Conservation (phyloP, 2,329 filamentous ascomycete species). For the Fusarium sp. region DNA sequence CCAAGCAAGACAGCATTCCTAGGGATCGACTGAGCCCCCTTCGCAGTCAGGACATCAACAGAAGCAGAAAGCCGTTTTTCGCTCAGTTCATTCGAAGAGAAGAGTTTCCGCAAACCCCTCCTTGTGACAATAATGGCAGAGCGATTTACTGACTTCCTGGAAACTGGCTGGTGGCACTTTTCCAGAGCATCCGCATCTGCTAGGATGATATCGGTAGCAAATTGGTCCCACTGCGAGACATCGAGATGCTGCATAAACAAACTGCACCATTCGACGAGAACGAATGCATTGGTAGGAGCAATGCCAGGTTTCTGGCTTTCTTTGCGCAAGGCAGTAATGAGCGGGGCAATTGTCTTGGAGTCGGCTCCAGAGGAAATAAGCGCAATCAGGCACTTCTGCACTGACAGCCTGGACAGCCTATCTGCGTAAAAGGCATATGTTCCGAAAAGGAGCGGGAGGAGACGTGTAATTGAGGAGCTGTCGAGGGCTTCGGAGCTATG, state of each 20-base stretch:
- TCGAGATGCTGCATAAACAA: conserved; percentile 77
- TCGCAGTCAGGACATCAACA: conserved; percentile 74
- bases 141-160: conserved; percentile 71
- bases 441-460: conserved; percentile 81
- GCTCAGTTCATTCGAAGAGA: conserved; percentile 65
- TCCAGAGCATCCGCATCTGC: conserved; percentile 80
- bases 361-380: conserved; percentile 69
- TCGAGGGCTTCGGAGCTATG: conserved; percentile 53
- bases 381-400: conserved; percentile 79
- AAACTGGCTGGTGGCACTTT: conserved; percentile 73
- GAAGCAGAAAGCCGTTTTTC: conserved; percentile 70
- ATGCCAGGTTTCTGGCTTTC: conserved; percentile 83
- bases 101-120: conserved; percentile 79
- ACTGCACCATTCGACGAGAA: conserved; percentile 90
- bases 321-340: conserved; percentile 72
- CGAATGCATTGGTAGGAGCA: conserved; percentile 83
- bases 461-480: conserved; percentile 57
- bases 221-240: conserved; percentile 69
- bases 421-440: conserved; percentile 91
- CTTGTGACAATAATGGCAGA: conserved; percentile 82
- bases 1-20: conserved; percentile 83
- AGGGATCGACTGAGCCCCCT: conserved; percentile 69
- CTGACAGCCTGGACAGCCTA: conserved; percentile 81
- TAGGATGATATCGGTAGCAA: conserved; percentile 71
- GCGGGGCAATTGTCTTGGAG: conserved; percentile 64